Evolutionary conservation across 371 early-diverging fungal species (phyloP).

Genomic region (Encephalitozoon intestinalis): DNA sequence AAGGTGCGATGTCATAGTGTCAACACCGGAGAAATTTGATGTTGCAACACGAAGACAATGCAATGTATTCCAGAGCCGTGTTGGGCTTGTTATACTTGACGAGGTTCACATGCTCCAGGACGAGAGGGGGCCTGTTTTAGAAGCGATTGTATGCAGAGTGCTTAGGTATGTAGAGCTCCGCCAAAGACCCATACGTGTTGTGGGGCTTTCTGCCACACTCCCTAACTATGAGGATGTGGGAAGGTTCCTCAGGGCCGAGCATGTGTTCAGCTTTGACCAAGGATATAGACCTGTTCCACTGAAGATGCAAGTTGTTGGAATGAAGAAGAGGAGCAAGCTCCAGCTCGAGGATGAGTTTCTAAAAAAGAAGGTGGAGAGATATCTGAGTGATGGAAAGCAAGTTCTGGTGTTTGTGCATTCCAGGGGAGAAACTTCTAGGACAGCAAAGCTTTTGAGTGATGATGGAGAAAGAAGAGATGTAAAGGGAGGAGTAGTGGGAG

Average conservation of each 20-base stretch:
- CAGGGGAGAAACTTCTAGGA: conserved; percentile 85
- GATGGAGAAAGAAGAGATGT: conserved; percentile 67
- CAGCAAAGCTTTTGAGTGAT: conserved; percentile 76
- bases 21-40: conserved; percentile 99
- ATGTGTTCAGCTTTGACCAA: conserved; percentile 82
- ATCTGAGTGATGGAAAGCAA: conserved; percentile 69
- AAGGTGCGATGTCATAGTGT: conserved; percentile 87
- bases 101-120: conserved; percentile 98
- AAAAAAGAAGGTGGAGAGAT: conserved; percentile 55
- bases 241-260: conserved; percentile 77
- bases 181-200: conserved; percentile 78
- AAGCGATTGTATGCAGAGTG: conserved; percentile 82
- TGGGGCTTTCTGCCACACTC: conserved; percentile 93
- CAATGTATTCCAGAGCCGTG: conserved; percentile 62
- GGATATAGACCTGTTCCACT: conserved; percentile 71
- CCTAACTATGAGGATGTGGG: conserved; percentile 95
- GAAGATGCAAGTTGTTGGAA: conserved; percentile 64
- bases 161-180: conserved; percentile 76
- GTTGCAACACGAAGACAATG: conserved; percentile 82
- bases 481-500: conserved; percentile 27
- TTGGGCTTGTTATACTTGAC: conserved; percentile 88
- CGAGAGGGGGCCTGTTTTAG: conserved; percentile 92
- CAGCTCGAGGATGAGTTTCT: conserved; percentile 52
- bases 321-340: conserved; percentile 47
- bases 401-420: conserved; percentile 91